Percentiles rank a stretch among this genome's conserved stretches.
Evolutionary conservation across 2,329 filamentous ascomycete species (phyloP).

Genomic region (Xylariomycetidae sp.): DNA sequence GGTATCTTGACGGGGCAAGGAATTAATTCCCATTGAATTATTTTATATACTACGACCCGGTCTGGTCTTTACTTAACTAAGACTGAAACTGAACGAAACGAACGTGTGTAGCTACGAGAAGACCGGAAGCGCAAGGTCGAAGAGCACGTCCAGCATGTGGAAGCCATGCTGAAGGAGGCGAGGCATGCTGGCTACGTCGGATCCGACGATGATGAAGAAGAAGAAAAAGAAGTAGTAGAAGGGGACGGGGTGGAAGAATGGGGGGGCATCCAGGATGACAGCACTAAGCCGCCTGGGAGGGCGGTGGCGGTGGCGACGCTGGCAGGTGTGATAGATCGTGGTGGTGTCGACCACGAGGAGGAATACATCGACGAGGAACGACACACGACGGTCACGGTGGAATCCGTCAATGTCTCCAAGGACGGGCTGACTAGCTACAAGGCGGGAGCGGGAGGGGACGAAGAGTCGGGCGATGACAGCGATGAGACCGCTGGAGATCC

Average conservation of each 20-base stretch:
- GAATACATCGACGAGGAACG: conserved; percentile 96
- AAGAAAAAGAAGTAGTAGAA: too few species aligned
- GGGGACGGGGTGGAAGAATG: conserved; percentile 44
- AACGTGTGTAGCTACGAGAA: conserved; percentile 63
- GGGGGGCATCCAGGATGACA: conserved; percentile 58
- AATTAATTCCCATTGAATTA: conserved; percentile 4
- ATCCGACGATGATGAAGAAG: conserved; percentile 32
- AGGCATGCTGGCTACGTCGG: conserved; percentile 41
- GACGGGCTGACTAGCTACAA: conserved; percentile 60
- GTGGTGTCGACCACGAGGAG: conserved; percentile 68
- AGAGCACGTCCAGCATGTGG: conserved; percentile 73
- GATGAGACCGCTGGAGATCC: background rate
- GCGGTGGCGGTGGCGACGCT: too few species aligned
- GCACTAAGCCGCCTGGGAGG: conserved; percentile 26
- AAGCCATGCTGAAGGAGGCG: conserved; percentile 62
- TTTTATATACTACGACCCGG: background rate
- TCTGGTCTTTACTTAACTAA: too few species aligned
- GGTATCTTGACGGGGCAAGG: background rate
- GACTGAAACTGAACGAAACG: too few species aligned
- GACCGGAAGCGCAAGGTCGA: conserved; percentile 78
- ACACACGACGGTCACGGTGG: conserved; percentile 91
- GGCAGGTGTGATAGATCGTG: too few species aligned
- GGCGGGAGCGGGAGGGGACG: conserved; percentile 36
- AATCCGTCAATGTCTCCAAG: conserved; percentile 75
- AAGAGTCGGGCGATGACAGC: conserved; percentile 32